Percentiles rank a stretch among this genome's conserved stretches.
Conservation (phyloP, 257 asterid genomes). For the Eucommia ulmoides region DNA sequence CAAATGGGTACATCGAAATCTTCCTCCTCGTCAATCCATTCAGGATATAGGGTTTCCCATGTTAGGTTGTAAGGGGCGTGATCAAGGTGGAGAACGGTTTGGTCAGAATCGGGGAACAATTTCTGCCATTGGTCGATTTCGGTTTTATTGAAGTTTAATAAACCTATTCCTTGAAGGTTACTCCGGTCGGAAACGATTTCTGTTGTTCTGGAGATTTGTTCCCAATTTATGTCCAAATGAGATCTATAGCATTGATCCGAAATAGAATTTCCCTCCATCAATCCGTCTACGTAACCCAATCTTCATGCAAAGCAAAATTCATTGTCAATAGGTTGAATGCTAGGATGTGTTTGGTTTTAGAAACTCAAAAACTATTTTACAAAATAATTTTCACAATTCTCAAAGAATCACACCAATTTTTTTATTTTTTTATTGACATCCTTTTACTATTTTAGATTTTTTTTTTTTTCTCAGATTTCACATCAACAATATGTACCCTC, state of each 20-base stretch:
- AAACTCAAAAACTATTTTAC: too few species aligned
- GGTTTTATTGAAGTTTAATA: conserved; percentile 58
- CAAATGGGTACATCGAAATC: conserved; percentile 77
- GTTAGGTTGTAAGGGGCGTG: conserved; percentile 38
- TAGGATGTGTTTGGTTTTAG: too few species aligned
- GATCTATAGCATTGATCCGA: conserved; percentile 41
- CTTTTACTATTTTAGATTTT: not conserved
- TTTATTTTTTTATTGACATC: not conserved
- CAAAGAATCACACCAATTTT: not conserved
- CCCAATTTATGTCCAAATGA: conserved; percentile 53
- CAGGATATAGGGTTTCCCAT: conserved; percentile 89
- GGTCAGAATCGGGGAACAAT: conserved; percentile 66
- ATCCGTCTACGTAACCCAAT: conserved; percentile 32
- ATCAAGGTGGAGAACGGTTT: conserved; percentile 41
- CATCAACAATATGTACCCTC: too few species aligned
- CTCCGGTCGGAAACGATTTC: conserved; percentile 37
- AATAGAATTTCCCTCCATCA: conserved; percentile 32
- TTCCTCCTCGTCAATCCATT: conserved; percentile 96
- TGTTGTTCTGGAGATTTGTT: conserved; percentile 42
- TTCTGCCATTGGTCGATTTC: conserved; percentile 52
- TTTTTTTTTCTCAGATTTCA: not conserved
- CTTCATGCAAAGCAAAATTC: conserved; percentile 33
- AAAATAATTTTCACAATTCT: not conserved
- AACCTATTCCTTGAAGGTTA: conserved; percentile 54
- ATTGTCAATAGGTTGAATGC: too few species aligned